phyloP scores from a whole-genome alignment of 495 filamentous ascomycete genomes.

The Penicillium samsonianum region DNA sequence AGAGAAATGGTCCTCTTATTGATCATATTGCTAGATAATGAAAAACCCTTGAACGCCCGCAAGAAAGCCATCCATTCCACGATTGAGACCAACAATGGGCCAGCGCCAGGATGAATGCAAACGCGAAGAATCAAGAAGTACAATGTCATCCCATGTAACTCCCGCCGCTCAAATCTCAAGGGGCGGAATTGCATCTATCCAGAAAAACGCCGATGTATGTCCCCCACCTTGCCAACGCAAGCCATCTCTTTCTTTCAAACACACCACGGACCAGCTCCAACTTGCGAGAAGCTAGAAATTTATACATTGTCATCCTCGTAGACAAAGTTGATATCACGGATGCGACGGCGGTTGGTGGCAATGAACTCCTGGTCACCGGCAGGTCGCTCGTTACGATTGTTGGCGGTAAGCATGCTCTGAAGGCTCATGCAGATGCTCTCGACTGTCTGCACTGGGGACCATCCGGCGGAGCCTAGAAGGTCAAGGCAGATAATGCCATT shows the following conservation, averaged over 20 bases:
- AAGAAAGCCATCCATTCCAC: slow-evolving; percentile 7
- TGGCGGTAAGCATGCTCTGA: slow-evolving; percentile 96
- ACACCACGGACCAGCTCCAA: not conserved
- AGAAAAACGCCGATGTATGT: slow-evolving; percentile 8
- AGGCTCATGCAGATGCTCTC: slow-evolving; percentile 97
- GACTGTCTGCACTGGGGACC: slow-evolving; percentile 95
- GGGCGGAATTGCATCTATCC: not conserved
- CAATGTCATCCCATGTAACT: not conserved
- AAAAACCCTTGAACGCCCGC: slow-evolving; percentile 5
- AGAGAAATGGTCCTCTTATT: slow-evolving; percentile 1
- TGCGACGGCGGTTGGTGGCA: slow-evolving; percentile 69
- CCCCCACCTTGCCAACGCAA: not conserved
- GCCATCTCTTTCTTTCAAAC: not conserved
- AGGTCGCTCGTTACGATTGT: slow-evolving; percentile 84
- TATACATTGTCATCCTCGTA: slow-evolving; percentile 86
- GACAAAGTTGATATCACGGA: slow-evolving; percentile 82
- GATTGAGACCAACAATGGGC: not conserved
- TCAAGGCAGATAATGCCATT: slow-evolving; percentile 99
- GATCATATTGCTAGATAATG: slow-evolving; percentile 4
- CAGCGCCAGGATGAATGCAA: slow-evolving; percentile 10
- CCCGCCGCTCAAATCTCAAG: not conserved
- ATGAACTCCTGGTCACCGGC: slow-evolving; percentile 87
- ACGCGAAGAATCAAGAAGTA: not conserved
- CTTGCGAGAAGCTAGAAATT: slow-evolving; percentile 13
- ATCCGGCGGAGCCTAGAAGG: slow-evolving; percentile 81